Conservation (phyloP, 345 rosid genomes). For the Raphanus raphanistrum region DNA sequence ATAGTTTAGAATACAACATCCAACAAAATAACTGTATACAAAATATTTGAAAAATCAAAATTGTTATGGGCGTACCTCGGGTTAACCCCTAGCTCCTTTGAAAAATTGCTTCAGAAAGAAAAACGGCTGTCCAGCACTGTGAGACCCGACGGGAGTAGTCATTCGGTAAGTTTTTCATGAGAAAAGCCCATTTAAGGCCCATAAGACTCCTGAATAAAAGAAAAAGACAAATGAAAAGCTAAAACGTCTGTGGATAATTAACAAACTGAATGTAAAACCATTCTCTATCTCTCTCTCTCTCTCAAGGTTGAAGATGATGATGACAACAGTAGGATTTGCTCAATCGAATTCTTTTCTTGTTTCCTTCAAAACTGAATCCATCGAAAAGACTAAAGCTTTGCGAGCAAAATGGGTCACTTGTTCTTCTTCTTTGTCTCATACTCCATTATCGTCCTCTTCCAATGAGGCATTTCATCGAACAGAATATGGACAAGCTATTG, state of each 20-base stretch:
- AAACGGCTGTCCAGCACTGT: too few relatives aligned
- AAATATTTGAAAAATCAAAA: too few relatives aligned
- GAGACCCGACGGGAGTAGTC: too few relatives aligned
- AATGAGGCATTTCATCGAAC: slow-evolving; percentile 54
- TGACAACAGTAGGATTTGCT: slow-evolving; percentile 28
- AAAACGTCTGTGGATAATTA: slow-evolving; percentile 1
- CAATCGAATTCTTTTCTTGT: slow-evolving; percentile 21
- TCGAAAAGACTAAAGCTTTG: background rate
- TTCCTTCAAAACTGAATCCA: slow-evolving; percentile 5
- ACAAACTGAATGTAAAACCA: background rate
- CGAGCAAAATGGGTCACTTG: slow-evolving; percentile 17
- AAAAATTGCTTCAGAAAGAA: too few relatives aligned
- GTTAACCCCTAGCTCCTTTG: too few relatives aligned
- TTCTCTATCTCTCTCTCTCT: background rate
- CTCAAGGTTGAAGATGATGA: slow-evolving; percentile 27
- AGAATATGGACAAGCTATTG: slow-evolving; percentile 39
- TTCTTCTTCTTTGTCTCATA: background rate
- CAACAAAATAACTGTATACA: too few relatives aligned
- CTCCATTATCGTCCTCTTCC: background rate
- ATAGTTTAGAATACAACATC: too few relatives aligned
- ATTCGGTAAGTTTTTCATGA: background rate
- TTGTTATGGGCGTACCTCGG: too few relatives aligned
- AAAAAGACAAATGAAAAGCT: background rate
- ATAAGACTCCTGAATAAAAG: background rate
- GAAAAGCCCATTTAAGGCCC: background rate